phyloP scores from a whole-genome alignment of 371 early-diverging fungal species.

The Rhizomucor miehei region DNA sequence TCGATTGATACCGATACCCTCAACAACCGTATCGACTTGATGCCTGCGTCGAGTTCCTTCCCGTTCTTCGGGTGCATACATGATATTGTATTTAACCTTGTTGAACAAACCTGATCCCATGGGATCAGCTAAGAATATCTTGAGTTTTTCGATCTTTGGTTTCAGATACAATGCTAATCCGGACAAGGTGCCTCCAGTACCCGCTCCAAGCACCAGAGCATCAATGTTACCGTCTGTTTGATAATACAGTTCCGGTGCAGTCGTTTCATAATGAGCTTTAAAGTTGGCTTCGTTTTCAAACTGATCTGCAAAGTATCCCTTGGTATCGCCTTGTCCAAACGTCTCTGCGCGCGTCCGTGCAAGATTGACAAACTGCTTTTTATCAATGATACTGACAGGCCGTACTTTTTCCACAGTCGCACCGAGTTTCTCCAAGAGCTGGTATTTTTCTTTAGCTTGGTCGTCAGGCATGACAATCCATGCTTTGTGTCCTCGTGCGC shows the following conservation, averaged over 20 bases:
- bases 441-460: slow-evolving; percentile 87
- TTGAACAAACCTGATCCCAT: slow-evolving; percentile 91
- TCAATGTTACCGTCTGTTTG: slow-evolving; percentile 75
- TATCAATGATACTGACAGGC: slow-evolving; percentile 92
- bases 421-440: slow-evolving; percentile 76
- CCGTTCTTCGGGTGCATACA: slow-evolving; percentile 85
- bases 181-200: slow-evolving; percentile 94
- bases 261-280: slow-evolving; percentile 75
- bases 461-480: slow-evolving; percentile 97
- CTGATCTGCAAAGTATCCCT: slow-evolving; percentile 87
- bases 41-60: slow-evolving; percentile 92
- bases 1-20: slow-evolving; percentile 96
- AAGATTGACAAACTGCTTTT: slow-evolving; percentile 87
- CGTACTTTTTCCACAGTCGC: slow-evolving; percentile 91
- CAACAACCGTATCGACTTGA: slow-evolving; percentile 95
- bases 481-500: slow-evolving; percentile 84
- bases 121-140: slow-evolving; percentile 87
- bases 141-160: slow-evolving; percentile 53
- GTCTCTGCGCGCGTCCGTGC: slow-evolving; percentile 76
- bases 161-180: slow-evolving; percentile 86
- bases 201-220: slow-evolving; percentile 86
- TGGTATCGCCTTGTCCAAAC: slow-evolving; percentile 37
- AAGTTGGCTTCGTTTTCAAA: slow-evolving; percentile 92
- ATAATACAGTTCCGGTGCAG: slow-evolving; percentile 86
- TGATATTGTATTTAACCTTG: slow-evolving; percentile 85